phyloP scores from a whole-genome alignment of 139 green algal genomes.

The Micractinium sp. region DNA sequence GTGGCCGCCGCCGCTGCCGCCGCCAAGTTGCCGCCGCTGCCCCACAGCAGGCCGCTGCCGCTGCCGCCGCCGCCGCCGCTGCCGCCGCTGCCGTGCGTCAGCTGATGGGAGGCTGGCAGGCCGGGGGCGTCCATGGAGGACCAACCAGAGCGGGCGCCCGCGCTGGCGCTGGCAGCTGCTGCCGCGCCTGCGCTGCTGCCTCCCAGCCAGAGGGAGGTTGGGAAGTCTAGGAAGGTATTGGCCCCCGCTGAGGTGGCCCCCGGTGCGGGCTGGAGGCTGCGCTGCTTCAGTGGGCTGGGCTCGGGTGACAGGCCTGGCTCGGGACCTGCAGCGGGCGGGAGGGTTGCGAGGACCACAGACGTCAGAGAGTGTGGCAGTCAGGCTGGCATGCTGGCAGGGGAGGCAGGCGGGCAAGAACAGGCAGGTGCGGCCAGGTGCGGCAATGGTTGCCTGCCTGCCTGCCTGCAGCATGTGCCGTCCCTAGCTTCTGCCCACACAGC shows the following conservation, averaged over 20 bases:
- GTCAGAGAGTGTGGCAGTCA: background rate
- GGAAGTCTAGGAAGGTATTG: background rate
- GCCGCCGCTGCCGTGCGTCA: background rate
- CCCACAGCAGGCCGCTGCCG: background rate
- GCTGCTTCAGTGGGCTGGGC: constrained; percentile 18
- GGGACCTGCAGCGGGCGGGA: background rate
- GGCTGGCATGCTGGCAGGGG: background rate
- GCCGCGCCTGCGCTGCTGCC: background rate
- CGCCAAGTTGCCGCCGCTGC: constrained; percentile 24
- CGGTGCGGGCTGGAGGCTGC: background rate
- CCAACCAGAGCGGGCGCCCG: background rate
- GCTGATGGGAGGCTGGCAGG: background rate
- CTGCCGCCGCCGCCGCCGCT: background rate
- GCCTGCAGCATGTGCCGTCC: no score
- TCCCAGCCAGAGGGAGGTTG: background rate
- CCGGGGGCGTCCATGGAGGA: background rate
- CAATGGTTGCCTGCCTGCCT: no score
- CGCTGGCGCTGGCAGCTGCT: background rate
- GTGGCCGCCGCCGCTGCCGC: background rate
- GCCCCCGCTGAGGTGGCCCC: background rate
- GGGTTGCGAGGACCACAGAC: background rate
- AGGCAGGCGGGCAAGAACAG: no score
- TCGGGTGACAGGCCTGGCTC: background rate
- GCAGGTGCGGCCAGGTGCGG: background rate
- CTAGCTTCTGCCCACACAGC: no score